Percentiles rank a stretch among this genome's conserved stretches.
Evolutionary conservation across 1,139 yeast species (phyloP).

Genomic region (Debaryomyces singareniensis): DNA sequence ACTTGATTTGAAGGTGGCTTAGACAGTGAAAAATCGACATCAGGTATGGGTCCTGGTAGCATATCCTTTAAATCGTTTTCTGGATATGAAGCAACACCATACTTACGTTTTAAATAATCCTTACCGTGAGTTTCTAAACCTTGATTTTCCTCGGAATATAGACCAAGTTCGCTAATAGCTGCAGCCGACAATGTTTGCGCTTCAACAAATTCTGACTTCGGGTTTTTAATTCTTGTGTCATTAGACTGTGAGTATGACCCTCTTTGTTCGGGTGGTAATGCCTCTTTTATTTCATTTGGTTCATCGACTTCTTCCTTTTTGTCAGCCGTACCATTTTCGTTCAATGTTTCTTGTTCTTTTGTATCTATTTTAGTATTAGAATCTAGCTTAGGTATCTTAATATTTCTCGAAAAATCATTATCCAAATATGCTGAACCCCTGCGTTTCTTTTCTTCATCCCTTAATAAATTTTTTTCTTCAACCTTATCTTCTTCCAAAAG

Average conservation of each 20-base stretch:
- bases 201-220: slow-evolving; percentile 71
- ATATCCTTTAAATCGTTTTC: slow-evolving; percentile 64
- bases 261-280: slow-evolving; percentile 37
- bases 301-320: slow-evolving; percentile 7
- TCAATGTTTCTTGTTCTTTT: slow-evolving; percentile 1
- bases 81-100: slow-evolving; percentile 89
- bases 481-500: slow-evolving; percentile 12
- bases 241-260: slow-evolving; percentile 45
- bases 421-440: slow-evolving; percentile 5
- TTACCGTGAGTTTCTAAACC: slow-evolving; percentile 56
- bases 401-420: slow-evolving; percentile 3
- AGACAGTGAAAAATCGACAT: slow-evolving; percentile 75
- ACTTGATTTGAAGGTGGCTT: slow-evolving; percentile 86
- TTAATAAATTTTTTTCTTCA: slow-evolving; percentile 2
- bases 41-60: slow-evolving; percentile 85
- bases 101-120: slow-evolving; percentile 68
- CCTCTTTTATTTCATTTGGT: slow-evolving; percentile 6
- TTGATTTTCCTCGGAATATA: slow-evolving; percentile 56
- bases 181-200: slow-evolving; percentile 67
- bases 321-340: slow-evolving; percentile 9
- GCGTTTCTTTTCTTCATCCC: slow-evolving; percentile 2
- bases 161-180: slow-evolving; percentile 56
- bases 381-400: slow-evolving; percentile 6
- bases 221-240: slow-evolving; percentile 62
- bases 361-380: slow-evolving; percentile 8